phyloP scores from a whole-genome alignment of 768 basidiomycete genomes.

The Tylopilus intermedius region DNA sequence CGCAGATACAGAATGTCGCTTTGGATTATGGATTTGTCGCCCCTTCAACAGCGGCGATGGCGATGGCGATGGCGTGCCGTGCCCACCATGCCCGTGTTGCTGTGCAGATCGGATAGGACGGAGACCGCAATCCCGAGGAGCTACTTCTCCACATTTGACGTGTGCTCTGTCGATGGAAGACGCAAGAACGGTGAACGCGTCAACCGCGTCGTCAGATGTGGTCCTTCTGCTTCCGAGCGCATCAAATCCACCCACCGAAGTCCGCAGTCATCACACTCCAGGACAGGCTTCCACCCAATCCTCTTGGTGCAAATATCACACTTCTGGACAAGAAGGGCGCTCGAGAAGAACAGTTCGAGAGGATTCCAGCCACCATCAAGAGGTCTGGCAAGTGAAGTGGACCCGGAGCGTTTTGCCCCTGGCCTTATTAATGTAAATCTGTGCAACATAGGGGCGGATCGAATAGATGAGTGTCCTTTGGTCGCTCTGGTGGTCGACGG shows the following conservation, averaged over 20 bases:
- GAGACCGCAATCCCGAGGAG: constrained; percentile 75
- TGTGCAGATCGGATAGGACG: constrained; percentile 34
- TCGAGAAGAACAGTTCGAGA: constrained; percentile 72
- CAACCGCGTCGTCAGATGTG: constrained; percentile 16
- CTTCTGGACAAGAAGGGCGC: constrained; percentile 64
- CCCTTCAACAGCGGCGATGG: constrained; percentile 26
- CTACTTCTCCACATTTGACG: constrained; percentile 79
- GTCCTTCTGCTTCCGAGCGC: constrained; percentile 8
- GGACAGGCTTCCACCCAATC: constrained; percentile 78
- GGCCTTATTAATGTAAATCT: constrained; percentile 86
- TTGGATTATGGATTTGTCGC: constrained; percentile 23
- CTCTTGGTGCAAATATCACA: constrained; percentile 82
- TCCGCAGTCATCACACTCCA: constrained; percentile 89
- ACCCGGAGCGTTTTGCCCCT: constrained; percentile 50
- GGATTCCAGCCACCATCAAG: constrained; percentile 61
- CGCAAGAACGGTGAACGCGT: neutral
- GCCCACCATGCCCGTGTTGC: constrained; percentile 23
- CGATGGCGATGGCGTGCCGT: constrained; percentile 6
- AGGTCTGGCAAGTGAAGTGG: constrained; percentile 26
- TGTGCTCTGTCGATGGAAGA: constrained; percentile 53
- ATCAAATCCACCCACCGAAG: constrained; percentile 45
- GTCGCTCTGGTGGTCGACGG: constrained; percentile 62
- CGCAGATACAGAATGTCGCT: constrained; percentile 23
- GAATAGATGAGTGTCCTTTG: constrained; percentile 70
- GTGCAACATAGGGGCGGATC: constrained; percentile 58